Evolutionary conservation across 2,329 filamentous ascomycete genomes (phyloP), one percentile per base, ranked within the genome.

Genomic region (Penicillium olsonii): DNA sequence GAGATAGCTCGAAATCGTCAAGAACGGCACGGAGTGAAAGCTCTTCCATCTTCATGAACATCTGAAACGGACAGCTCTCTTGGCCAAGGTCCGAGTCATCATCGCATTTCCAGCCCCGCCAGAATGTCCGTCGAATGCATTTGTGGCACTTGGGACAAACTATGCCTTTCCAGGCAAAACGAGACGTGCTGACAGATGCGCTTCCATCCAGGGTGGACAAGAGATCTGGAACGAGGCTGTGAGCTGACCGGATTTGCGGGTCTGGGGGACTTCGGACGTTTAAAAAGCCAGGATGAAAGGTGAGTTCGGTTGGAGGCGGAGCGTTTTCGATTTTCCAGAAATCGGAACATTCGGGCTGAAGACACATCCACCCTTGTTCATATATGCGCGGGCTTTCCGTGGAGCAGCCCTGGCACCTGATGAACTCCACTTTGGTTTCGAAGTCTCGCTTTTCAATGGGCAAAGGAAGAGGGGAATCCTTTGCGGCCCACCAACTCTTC

Each of bases 61-160:
- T 68, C 10, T 60, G 63, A 41, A 78, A 87, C 2, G 62, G 64
- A 57, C 84, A 88, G 1, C 57, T 58, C 0, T 56, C 54, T 12
- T 76, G 80, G 37, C 29, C 14, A 19, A 40, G 15, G 18, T 38
- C 41, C 17, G 47, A 18, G 24, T 56, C 42, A 42, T 66, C 65
- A 2, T 54, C 48, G 52, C 87, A 91, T 20, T 71, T 67, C 85
- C 85, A 89, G 1, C 78, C 75, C 5, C 68, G 69, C 84, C 86
- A 91, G 19, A 76, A 67, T 12, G 78, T 72, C 1, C 87, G 77
- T 2, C 82, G 76, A 35, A 77, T 83, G 58, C 87, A 88, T 34
- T 81, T 78, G 0, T 75, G 71, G 55, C 88, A 91, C 1, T 69
- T 51, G 0, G 82, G 83, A 57, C 88, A 92, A 2, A 87, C 81